These are phyloP conservation scores for Malus hybrid DNA, from an alignment of 331 rosid genomes.

Conservation along the genomic window DNA sequence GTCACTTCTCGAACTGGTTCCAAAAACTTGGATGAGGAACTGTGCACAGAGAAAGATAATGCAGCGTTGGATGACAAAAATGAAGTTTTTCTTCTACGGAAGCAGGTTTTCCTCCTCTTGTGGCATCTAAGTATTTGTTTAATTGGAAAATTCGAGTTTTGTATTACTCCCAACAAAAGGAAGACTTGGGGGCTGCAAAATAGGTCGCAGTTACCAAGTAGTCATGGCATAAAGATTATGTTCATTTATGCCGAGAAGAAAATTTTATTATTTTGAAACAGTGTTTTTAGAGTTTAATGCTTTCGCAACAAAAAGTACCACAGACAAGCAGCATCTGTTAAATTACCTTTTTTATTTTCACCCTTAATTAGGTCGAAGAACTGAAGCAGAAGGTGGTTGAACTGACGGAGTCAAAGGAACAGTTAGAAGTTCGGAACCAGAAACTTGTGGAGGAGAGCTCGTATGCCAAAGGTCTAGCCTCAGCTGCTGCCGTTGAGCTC, in stretches of 20 bases:
- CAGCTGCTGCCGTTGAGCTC: constrained; percentile 98
- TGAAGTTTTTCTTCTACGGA: constrained; percentile 38
- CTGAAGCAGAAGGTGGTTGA: constrained; percentile 54
- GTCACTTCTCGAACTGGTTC: constrained; percentile 30
- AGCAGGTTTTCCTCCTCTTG: constrained; percentile 45
- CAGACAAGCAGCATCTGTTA: neutral
- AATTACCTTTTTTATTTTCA: constrained; percentile 4
- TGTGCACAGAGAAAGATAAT: constrained; percentile 28
- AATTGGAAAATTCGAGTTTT: neutral
- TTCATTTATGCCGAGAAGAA: too few relatives aligned
- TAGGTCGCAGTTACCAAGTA: too few relatives aligned
- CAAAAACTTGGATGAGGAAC: constrained; percentile 29
- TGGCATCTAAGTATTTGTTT: neutral
- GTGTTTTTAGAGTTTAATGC: too few relatives aligned
- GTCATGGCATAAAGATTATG: too few relatives aligned
- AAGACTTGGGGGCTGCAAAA: too few relatives aligned
- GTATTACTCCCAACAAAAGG: neutral
- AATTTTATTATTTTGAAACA: too few relatives aligned
- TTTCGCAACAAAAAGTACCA: neutral
- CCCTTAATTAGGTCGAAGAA: constrained; percentile 51
- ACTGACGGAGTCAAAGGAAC: constrained; percentile 65
- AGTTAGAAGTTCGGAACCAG: constrained; percentile 67
- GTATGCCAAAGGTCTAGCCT: constrained; percentile 95
- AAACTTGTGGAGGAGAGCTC: constrained; percentile 91
- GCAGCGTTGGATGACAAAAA: constrained; percentile 15